Evolutionary conservation across 1,139 yeast species (phyloP), one percentile per base, ranked within the genome.

Genomic region (Nadsonia commutata): DNA sequence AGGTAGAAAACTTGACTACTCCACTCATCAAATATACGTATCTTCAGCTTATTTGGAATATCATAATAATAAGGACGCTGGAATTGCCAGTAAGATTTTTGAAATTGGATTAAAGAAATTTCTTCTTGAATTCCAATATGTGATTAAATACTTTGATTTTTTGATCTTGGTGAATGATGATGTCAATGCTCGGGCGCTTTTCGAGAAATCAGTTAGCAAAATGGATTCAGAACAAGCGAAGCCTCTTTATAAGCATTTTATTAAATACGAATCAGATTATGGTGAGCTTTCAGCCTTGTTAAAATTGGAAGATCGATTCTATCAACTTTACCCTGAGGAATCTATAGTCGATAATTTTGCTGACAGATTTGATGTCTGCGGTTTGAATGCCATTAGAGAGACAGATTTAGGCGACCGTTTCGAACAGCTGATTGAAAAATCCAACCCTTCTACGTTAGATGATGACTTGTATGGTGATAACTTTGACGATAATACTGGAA

Each of bases 41-140:
- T 93, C 84, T 44, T 80, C 84, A 53, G 94, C 96, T 0, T 68
- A 77, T 56, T 70, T 88, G 67, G 98, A 90, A 57, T 78, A 76
- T 54, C 78, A 78, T 54, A 73, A 80, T 39, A 67, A 64, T 48
- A 63, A 62, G 40, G 74, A 80, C 49, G 67, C 72, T 42, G 79
- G 76, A 44, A 77, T 82, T 37, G 90, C 96, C 0, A 67, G 74
- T 43, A 80, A 80, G 56, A 79, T 88, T 36, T 80, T 85, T 59
- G 94, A 83, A 51, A 63, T 85, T 41, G 97, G 94, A 1, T 64
- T 81, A 64, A 81, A 77, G 57, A 62, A 72, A 47, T 80, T 73
- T 56, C 57, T 67, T 18, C 56, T 53, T 11, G 53, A 52, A 50
- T 80, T 83, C 2, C 73, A 70, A 21, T 88, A 78, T 57, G 69